Conservation (phyloP, 352 stramenopile species). For the Pythium monospermum region DNA sequence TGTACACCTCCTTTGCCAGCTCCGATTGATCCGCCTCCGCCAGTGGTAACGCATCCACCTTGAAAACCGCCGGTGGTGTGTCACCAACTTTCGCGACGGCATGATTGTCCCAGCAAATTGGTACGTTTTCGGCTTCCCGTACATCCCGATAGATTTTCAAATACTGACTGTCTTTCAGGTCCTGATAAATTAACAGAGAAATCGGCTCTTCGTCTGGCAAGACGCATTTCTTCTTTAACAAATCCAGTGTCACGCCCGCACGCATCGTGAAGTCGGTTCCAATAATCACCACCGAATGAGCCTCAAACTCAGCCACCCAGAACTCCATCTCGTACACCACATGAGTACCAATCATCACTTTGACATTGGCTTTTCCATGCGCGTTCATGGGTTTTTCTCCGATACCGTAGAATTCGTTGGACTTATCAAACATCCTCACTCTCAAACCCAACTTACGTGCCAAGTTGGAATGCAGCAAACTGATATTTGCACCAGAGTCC, state of each 20-base stretch:
- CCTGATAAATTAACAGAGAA: no score
- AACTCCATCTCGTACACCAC: conserved; percentile 11
- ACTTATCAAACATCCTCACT: neutral
- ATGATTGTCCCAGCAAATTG: no score
- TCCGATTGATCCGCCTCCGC: no score
- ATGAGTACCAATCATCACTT: conserved; percentile 7
- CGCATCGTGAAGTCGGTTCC: conserved; percentile 12
- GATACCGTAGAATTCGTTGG: neutral
- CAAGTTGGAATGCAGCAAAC: conserved; percentile 9
- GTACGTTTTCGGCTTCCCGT: no score
- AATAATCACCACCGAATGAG: conserved; percentile 4
- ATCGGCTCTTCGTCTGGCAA: no score
- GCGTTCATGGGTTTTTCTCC: neutral
- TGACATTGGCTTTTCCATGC: conserved; percentile 4
- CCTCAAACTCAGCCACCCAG: conserved; percentile 3
- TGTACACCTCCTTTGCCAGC: conserved; percentile 1
- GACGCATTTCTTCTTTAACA: neutral
- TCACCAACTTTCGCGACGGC: no score
- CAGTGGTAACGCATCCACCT: no score
- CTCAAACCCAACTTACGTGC: conserved; percentile 4
- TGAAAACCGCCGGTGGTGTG: no score
- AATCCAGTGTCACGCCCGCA: conserved; percentile 12
- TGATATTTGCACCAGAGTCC: conserved; percentile 10
- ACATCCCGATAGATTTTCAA: no score
- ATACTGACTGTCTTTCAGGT: no score